Conservation (phyloP, 805 yeast species). For the Blastobotrys terrestris region DNA sequence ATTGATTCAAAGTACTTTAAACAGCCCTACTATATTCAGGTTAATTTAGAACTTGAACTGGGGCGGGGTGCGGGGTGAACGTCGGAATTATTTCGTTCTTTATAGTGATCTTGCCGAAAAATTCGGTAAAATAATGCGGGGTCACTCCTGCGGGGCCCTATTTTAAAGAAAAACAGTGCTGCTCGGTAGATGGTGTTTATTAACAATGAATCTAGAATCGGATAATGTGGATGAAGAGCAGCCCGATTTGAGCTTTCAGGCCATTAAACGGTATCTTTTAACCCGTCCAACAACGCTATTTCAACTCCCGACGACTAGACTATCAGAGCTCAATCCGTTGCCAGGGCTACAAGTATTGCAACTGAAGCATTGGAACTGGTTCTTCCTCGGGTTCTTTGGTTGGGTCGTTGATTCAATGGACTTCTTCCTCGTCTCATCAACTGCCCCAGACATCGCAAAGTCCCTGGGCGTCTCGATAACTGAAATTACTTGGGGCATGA, state of each 20-base stretch:
- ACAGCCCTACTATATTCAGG: no score
- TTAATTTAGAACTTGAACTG: no score
- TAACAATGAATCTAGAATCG: no score
- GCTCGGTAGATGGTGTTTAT: no score
- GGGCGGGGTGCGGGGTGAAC: no score
- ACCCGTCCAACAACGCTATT: slow-evolving; percentile 14
- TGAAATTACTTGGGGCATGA: slow-evolving; percentile 64
- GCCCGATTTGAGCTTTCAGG: slow-evolving; percentile 8
- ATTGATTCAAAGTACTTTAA: no score
- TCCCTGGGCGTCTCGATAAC: slow-evolving; percentile 39
- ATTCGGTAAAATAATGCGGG: no score
- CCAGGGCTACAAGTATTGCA: slow-evolving; percentile 45
- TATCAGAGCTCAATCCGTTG: slow-evolving; percentile 47
- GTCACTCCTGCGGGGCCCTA: no score
- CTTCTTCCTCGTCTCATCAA: slow-evolving; percentile 54
- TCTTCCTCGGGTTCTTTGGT: slow-evolving; percentile 49
- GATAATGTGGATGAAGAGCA: slow-evolving; percentile 6
- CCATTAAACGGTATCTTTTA: slow-evolving; percentile 6
- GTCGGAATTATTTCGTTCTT: no score
- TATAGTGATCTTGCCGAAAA: no score
- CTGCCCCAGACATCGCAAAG: slow-evolving; percentile 45
- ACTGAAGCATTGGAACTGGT: slow-evolving; percentile 51
- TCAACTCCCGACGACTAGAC: slow-evolving; percentile 9
- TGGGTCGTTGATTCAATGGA: slow-evolving; percentile 72
- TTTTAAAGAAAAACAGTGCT: no score